Evolutionary conservation across 257 asterid species (phyloP).

Genomic region (Misopates orontium): DNA sequence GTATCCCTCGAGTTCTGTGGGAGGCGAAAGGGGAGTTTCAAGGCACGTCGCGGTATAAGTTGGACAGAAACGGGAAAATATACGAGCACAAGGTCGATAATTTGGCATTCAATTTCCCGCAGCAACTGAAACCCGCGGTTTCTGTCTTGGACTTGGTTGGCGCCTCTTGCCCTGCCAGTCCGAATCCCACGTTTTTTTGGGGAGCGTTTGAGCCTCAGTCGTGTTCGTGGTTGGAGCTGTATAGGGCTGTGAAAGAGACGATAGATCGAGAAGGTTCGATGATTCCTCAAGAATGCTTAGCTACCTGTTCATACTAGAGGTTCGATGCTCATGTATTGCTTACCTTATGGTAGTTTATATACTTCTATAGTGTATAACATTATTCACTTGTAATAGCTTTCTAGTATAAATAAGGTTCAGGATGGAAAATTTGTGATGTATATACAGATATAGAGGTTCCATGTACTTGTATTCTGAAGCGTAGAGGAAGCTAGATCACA

Average conservation of each 20-base stretch:
- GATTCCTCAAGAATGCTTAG: conserved; percentile 63
- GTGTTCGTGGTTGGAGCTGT: conserved; percentile 62
- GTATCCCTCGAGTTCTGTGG: conserved; percentile 79
- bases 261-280: conserved; percentile 43
- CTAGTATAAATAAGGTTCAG: conserved; percentile 17
- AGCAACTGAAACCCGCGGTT: conserved; percentile 59
- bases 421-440: conserved; percentile 19
- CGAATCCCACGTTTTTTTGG: conserved; percentile 65
- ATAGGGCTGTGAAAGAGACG: conserved; percentile 57
- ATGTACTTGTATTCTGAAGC: conserved; percentile 18
- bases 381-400: conserved; percentile 17
- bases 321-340: conserved; percentile 20
- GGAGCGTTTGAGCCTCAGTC: conserved; percentile 42
- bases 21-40: conserved; percentile 82
- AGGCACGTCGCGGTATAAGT: conserved; percentile 76
- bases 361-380: conserved; percentile 29
- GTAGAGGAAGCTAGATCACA: conserved; percentile 15
- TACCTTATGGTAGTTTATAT: conserved; percentile 16
- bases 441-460: conserved; percentile 21
- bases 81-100: conserved; percentile 90
- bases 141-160: conserved; percentile 71
- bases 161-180: conserved; percentile 73
- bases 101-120: conserved; percentile 76
- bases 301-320: conserved; percentile 57
- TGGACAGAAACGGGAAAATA: conserved; percentile 77